Evolutionary conservation across 371 early-diverging fungal species (phyloP), one percentile per base, ranked within the genome.

Genomic region (Apophysomyces variabilis): DNA sequence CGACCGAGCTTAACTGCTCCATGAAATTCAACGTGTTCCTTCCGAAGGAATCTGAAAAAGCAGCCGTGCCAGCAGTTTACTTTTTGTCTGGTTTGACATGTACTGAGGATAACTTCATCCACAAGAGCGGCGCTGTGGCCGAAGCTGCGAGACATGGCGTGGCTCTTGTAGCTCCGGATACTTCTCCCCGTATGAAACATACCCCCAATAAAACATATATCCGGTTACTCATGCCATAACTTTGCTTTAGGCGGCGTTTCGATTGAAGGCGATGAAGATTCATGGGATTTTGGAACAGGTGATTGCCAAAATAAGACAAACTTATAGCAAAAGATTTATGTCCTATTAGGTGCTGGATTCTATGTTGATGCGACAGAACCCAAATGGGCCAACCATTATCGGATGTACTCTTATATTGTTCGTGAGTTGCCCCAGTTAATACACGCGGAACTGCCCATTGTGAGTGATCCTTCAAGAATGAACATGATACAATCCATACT

Each of bases 361-460:
- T 95, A 95, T 67, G 78, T 95, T 21, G 91, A 92, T 71, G 89
- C 92, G 6, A 90, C 91, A 3, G 82, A 87, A 66, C 84, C 77
- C 6, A 89, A 89, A 47, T 95, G 92, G 93, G 57, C 71, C 57
- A 82, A 83, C 46, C 76, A 88, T 79, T 95, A 92, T 76, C 81
- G 87, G 62, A 95, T 95, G 96, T 93, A 92, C 73, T 86, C 92
- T 9, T 95, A 95, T 74, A 76, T 95, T 61, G 86, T 85, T 39
- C 70, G 82, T 59, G 96, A 96, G 70, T 81, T 96, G 35, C 87
- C 87, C 47, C 66, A 71, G 36, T 59, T 93, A 7, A 60, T 95
- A 7, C 69, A 71, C 11, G 66, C 73, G 45, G 70, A 82, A 66
- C 71, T 93, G 44, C 86, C 87, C 26, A 80, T 94, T 64, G 89